Evolutionary conservation across 768 basidiomycete genomes (phyloP).

Genomic region (Boletus reticuloceps): DNA sequence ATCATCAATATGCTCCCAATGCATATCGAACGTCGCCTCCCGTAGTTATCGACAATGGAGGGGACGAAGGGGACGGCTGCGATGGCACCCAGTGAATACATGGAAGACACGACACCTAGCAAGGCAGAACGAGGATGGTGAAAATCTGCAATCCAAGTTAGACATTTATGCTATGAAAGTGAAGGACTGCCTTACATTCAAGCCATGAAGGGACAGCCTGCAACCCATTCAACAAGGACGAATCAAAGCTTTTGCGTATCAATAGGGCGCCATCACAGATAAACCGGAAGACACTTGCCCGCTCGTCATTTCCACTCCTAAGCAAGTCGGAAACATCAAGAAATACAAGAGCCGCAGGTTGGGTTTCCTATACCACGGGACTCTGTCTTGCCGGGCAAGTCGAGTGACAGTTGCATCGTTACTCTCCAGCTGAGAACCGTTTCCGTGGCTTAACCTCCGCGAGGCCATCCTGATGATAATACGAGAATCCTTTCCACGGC

Average conservation of each 20-base stretch:
- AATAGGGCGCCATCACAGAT: neutral
- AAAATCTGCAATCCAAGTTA: neutral
- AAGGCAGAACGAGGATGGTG: neutral
- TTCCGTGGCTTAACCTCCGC: no score
- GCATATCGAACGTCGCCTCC: constrained; percentile 17
- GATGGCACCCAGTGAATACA: constrained; percentile 62
- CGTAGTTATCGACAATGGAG: constrained; percentile 5
- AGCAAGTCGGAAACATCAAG: constrained; percentile 44
- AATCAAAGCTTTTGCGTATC: constrained; percentile 21
- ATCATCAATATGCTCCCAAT: constrained; percentile 7
- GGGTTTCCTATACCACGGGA: constrained; percentile 60
- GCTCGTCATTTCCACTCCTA: constrained; percentile 13
- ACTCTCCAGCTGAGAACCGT: neutral
- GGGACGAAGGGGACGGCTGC: constrained; percentile 44
- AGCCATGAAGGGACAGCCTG: constrained; percentile 60
- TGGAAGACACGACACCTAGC: constrained; percentile 30
- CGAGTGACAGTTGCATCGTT: constrained; percentile 10
- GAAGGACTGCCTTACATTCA: constrained; percentile 37
- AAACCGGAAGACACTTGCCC: constrained; percentile 3
- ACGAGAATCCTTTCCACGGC: no score
- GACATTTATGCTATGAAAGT: neutral
- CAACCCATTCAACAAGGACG: constrained; percentile 62
- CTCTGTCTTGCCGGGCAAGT: constrained; percentile 38
- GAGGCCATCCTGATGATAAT: no score
- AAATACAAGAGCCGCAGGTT: constrained; percentile 56